Evolutionary conservation across 495 filamentous ascomycete species (phyloP).

Genomic region (Chaetomidium leptoderma): DNA sequence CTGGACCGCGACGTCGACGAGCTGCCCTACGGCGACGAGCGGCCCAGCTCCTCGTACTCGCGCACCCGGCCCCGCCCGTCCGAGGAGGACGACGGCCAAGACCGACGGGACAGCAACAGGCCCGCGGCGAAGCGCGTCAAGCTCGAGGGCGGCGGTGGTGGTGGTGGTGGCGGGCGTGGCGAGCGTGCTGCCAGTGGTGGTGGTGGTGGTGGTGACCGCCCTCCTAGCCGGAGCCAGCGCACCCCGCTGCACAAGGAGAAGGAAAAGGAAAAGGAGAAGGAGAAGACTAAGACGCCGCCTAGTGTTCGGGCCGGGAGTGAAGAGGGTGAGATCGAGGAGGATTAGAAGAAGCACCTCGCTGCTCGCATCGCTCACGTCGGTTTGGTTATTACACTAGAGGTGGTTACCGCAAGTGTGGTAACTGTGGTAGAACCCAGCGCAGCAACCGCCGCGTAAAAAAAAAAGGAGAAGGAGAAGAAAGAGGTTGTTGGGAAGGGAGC

Average conservation of each 20-base stretch:
- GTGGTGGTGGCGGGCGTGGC: not conserved
- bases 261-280: constrained; percentile 68
- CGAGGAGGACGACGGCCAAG: constrained; percentile 61
- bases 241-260: constrained; percentile 47
- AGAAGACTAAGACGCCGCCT: constrained; percentile 55
- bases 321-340: constrained; percentile 97
- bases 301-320: constrained; percentile 80
- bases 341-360: constrained; percentile 41
- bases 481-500: no score
- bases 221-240: not conserved
- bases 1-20: constrained; percentile 74
- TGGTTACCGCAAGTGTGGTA: no score
- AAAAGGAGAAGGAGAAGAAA: no score
- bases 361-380: no score
- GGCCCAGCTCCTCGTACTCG: constrained; percentile 54
- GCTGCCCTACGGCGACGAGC: constrained; percentile 82
- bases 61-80: constrained; percentile 61
- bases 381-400: no score
- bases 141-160: constrained; percentile 12
- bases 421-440: no score
- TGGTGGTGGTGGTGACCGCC: not conserved
- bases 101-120: constrained; percentile 53
- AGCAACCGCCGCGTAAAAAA: no score
- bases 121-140: constrained; percentile 32
- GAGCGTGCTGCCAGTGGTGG: not conserved